phyloP scores from a whole-genome alignment of 2,329 filamentous ascomycete species.

The Bisporella sp. region DNA sequence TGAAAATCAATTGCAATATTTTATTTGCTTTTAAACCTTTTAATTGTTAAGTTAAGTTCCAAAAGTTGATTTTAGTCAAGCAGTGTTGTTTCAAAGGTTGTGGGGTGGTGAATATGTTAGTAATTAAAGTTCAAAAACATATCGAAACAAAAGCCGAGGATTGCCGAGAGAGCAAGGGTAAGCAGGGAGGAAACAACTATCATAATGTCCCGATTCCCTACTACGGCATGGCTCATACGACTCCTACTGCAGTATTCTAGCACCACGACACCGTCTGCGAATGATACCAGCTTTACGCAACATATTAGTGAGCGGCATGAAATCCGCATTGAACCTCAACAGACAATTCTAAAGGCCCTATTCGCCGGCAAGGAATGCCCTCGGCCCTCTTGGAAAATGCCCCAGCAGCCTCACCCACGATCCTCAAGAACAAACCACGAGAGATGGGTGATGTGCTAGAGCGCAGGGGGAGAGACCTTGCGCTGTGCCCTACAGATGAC shows the following conservation, averaged over 20 bases:
- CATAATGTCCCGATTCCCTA: neutral
- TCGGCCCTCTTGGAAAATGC: slow-evolving; percentile 49
- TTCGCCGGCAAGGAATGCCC: slow-evolving; percentile 42
- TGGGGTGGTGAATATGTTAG: too few species aligned
- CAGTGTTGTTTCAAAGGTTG: too few species aligned
- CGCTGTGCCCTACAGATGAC: slow-evolving; percentile 44
- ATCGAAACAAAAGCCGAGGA: too few species aligned
- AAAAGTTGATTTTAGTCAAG: too few species aligned
- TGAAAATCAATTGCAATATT: too few species aligned
- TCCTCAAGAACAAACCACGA: slow-evolving; percentile 34
- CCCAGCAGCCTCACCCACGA: slow-evolving; percentile 34
- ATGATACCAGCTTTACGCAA: neutral
- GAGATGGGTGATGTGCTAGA: slow-evolving; percentile 27
- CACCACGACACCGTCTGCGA: neutral
- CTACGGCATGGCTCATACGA: neutral
- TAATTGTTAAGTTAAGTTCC: too few species aligned
- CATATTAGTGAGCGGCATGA: neutral
- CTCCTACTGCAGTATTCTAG: too few species aligned
- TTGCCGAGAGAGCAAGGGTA: too few species aligned
- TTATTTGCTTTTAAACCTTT: too few species aligned
- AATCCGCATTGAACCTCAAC: neutral
- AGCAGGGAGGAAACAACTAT: too few species aligned
- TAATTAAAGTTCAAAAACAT: too few species aligned
- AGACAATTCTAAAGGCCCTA: slow-evolving; percentile 12
- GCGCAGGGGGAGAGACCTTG: slow-evolving; percentile 26